A percentile compares a stretch with the other conserved stretches of the same genome.
Conservation (phyloP, 2,329 filamentous ascomycete species). For the Ophiognomonia clavigignenti-juglandacearum region DNA sequence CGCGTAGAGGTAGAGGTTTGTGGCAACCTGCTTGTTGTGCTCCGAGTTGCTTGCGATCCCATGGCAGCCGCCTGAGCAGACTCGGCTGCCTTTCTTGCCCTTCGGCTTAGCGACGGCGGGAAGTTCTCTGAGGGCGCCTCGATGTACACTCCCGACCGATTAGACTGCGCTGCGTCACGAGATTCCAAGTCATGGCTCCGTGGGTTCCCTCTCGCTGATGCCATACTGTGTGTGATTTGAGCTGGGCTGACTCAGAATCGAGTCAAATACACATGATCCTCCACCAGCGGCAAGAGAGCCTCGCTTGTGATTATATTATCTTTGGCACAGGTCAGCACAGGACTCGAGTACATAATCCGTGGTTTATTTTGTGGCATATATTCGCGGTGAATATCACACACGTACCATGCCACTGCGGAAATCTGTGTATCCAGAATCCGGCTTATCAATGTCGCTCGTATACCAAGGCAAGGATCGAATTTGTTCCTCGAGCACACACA, state of each 20-base stretch:
- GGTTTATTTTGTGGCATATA: neutral
- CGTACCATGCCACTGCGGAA: slow-evolving; percentile 7
- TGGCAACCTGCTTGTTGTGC: slow-evolving; percentile 29
- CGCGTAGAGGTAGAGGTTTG: slow-evolving; percentile 27
- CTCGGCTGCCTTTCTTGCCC: slow-evolving; percentile 23
- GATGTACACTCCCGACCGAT: slow-evolving; percentile 23
- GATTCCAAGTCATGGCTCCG: slow-evolving; percentile 22
- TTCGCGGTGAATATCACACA: neutral
- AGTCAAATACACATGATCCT: slow-evolving; percentile 14
- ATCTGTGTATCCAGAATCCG: neutral
- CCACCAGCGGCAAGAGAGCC: slow-evolving; percentile 14
- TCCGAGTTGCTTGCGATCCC: slow-evolving; percentile 12
- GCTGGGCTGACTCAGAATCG: slow-evolving; percentile 2
- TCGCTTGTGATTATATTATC: slow-evolving; percentile 7
- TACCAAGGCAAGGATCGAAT: slow-evolving; percentile 1
- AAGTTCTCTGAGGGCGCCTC: slow-evolving; percentile 24
- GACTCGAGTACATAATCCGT: no score
- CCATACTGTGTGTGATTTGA: slow-evolving; percentile 27
- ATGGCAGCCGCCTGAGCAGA: slow-evolving; percentile 10
- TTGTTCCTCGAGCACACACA: slow-evolving; percentile 17
- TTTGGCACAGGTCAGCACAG: slow-evolving; percentile 3
- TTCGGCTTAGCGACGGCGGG: slow-evolving; percentile 20
- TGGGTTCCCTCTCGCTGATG: slow-evolving; percentile 24
- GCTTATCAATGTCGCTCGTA: neutral
- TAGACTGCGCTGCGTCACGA: slow-evolving; percentile 21